Percentiles rank a stretch among this genome's conserved stretches.
phyloP scores from a whole-genome alignment of 2,329 filamentous ascomycete genomes.

The Trichoderma pleuroti region DNA sequence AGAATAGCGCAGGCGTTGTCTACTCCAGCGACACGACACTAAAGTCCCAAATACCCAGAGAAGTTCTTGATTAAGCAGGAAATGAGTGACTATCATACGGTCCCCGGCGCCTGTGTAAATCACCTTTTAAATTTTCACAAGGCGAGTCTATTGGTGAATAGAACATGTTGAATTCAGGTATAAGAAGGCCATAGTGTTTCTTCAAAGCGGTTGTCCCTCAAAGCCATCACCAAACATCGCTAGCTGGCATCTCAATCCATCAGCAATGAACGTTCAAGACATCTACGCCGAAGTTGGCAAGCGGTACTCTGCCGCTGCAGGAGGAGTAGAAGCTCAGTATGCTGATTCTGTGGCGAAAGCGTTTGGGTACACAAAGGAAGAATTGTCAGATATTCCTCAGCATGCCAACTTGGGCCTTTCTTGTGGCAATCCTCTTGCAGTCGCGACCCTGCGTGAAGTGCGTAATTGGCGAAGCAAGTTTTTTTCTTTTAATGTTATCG shows the following conservation, averaged over 20 bases:
- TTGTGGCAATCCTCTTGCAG: constrained; percentile 52
- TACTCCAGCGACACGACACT: too few relatives aligned
- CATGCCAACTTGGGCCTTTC: constrained; percentile 51
- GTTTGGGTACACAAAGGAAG: constrained; percentile 50
- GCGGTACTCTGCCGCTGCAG: constrained; percentile 35
- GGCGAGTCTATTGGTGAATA: neutral
- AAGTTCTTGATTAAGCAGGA: neutral
- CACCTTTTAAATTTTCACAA: neutral
- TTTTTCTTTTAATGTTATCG: neutral
- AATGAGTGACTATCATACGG: neutral
- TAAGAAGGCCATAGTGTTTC: neutral
- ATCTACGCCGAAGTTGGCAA: constrained; percentile 36
- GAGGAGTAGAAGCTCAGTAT: constrained; percentile 31
- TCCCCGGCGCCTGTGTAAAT: neutral
- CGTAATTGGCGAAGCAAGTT: neutral
- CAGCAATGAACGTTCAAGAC: constrained; percentile 28
- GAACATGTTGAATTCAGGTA: neutral
- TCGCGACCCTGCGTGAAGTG: constrained; percentile 45
- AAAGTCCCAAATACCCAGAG: neutral
- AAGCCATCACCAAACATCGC: neutral
- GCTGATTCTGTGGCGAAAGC: constrained; percentile 44
- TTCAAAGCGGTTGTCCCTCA: too few relatives aligned
- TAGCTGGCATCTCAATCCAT: neutral
- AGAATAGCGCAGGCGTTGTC: neutral
- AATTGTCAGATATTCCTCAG: constrained; percentile 44